A percentile compares a stretch with the other conserved stretches of the same genome.
Evolutionary conservation across 2,329 filamentous ascomycete species (phyloP).

Genomic region (Colletotrichum viniferum): DNA sequence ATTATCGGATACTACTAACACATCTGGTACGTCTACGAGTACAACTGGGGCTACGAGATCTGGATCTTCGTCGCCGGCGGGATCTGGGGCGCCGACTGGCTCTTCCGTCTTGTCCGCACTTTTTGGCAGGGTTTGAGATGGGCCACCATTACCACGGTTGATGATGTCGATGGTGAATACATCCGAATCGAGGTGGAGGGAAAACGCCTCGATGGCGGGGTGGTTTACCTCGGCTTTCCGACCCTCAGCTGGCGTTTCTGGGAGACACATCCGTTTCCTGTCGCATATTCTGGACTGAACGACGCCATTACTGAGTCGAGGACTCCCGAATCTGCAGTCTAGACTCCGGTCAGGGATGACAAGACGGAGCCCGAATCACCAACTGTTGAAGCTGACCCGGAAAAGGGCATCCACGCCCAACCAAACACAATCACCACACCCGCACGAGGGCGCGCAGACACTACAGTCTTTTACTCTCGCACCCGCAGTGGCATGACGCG

Average conservation of each 20-base stretch:
- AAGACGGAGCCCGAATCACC: background rate
- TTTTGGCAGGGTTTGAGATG: slow-evolving; percentile 11
- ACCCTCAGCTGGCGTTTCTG: slow-evolving; percentile 16
- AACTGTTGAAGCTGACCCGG: background rate
- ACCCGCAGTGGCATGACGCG: background rate
- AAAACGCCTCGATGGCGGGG: slow-evolving; percentile 4
- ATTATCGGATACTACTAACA: slow-evolving; percentile 26
- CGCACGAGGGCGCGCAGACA: background rate
- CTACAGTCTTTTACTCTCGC: background rate
- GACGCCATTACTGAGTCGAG: background rate
- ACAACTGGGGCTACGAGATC: slow-evolving; percentile 26
- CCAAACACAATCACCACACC: background rate
- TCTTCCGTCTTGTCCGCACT: slow-evolving; percentile 7
- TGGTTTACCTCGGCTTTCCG: slow-evolving; percentile 19
- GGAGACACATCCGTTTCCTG: slow-evolving; percentile 18
- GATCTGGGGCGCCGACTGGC: slow-evolving; percentile 21
- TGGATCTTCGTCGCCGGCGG: slow-evolving; percentile 23
- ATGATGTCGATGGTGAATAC: slow-evolving; percentile 1
- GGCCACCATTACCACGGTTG: slow-evolving; percentile 13
- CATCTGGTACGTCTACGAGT: slow-evolving; percentile 25
- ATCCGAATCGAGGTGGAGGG: slow-evolving; percentile 5
- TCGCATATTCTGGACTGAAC: background rate
- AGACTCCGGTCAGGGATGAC: background rate
- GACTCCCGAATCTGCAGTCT: background rate
- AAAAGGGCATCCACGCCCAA: background rate